These are phyloP conservation scores for Aspergillus aculeatinus DNA, from an alignment of 2,329 filamentous ascomycete species.

Conservation along the genomic window DNA sequence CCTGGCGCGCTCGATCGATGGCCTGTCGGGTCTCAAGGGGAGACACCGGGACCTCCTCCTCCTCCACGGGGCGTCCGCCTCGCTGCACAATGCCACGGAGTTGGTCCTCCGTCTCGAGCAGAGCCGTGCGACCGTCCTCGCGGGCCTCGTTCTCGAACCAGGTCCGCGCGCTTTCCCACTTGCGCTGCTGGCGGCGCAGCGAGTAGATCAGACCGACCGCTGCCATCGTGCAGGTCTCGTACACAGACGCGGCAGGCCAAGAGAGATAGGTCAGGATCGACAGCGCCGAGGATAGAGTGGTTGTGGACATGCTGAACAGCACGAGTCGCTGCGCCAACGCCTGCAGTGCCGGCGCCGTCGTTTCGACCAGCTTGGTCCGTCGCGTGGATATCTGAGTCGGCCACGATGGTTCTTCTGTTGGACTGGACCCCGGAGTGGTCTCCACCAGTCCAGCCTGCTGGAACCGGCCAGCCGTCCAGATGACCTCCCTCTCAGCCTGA, in stretches of 20 bases:
- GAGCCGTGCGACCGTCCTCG: slow-evolving; percentile 57
- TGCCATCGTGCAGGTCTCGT: slow-evolving; percentile 60
- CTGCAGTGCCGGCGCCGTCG: slow-evolving; percentile 69
- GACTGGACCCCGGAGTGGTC: slow-evolving; percentile 38
- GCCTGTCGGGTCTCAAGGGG: slow-evolving; percentile 41
- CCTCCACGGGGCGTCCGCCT: slow-evolving; percentile 39
- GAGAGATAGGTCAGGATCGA: slow-evolving; percentile 58
- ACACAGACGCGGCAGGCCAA: slow-evolving; percentile 51
- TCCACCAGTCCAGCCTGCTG: slow-evolving; percentile 60
- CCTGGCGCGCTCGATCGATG: slow-evolving; percentile 48
- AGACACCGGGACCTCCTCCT: slow-evolving; percentile 38
- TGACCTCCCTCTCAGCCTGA: slow-evolving; percentile 74
- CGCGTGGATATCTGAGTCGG: slow-evolving; percentile 71
- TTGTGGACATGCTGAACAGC: slow-evolving; percentile 71
- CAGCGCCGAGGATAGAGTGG: slow-evolving; percentile 60
- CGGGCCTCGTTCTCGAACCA: slow-evolving; percentile 54
- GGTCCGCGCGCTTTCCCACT: slow-evolving; percentile 56
- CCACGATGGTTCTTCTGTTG: slow-evolving; percentile 58
- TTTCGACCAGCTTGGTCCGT: slow-evolving; percentile 64
- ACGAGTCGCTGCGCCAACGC: slow-evolving; percentile 72
- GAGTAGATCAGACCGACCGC: slow-evolving; percentile 59
- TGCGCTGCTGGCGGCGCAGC: slow-evolving; percentile 57
- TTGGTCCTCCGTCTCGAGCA: slow-evolving; percentile 54
- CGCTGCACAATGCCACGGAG: slow-evolving; percentile 49
- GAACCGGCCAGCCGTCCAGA: slow-evolving; percentile 78